phyloP scores from a whole-genome alignment of 768 basidiomycete species.

The Podaxis sp. region DNA sequence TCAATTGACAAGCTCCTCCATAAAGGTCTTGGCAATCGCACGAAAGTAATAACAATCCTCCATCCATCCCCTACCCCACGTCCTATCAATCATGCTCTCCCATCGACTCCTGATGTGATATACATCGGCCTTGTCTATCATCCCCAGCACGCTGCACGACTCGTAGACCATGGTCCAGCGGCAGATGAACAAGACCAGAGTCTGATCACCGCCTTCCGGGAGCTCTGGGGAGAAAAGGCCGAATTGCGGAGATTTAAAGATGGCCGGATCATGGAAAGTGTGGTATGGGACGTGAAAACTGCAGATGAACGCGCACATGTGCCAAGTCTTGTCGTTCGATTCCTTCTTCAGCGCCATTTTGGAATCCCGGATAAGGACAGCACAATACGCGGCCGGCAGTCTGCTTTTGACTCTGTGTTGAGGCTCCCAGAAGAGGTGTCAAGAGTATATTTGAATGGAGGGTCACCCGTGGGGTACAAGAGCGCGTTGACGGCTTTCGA shows the following conservation, averaged over 20 bases:
- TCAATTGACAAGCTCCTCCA: conserved; percentile 52
- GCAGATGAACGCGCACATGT: conserved; percentile 80
- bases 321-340: conserved; percentile 69
- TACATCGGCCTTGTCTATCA: conserved; percentile 79
- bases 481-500: conserved; percentile 80
- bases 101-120: conserved; percentile 47
- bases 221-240: conserved; percentile 90
- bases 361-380: conserved; percentile 42
- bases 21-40: conserved; percentile 73
- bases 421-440: conserved; percentile 58
- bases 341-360: conserved; percentile 79
- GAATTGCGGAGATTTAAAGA: conserved; percentile 96
- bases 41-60: conserved; percentile 62
- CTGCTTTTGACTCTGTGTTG: conserved; percentile 56
- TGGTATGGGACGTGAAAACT: conserved; percentile 92
- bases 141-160: conserved; percentile 68
- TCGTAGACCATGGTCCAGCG: conserved; percentile 91
- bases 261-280: conserved; percentile 86
- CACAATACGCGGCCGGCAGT: conserved; percentile 60
- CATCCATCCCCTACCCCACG: conserved; percentile 47
- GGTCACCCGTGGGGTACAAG: conserved; percentile 59
- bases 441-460: conserved; percentile 39
- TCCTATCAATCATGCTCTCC: conserved; percentile 54
- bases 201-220: conserved; percentile 62
- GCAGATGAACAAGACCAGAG: conserved; percentile 59